Base-by-base conservation (phyloP, 116 monocot species). In the Phalaenopsis hybrid region DNA sequence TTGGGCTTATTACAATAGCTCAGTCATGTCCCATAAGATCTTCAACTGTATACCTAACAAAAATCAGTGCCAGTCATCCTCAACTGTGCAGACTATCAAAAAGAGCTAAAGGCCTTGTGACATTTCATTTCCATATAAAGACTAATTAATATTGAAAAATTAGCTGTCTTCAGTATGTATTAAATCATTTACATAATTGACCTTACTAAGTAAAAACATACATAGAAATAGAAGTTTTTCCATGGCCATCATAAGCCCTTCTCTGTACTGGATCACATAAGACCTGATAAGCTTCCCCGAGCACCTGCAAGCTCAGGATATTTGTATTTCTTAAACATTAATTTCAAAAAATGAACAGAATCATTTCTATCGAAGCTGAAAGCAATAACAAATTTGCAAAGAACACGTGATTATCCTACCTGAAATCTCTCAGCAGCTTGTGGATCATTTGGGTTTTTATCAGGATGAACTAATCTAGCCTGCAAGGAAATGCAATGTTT, bases 211-310 rank as follows among this genome's bases (percentile, higher is more conserved):
- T 74, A 33, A 79, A 73, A 61, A 50, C 51, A 78, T 78, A 94
- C 94, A 85, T 86, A 72, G 94, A 87, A 73, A 92, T 78, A 25
- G 85, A 79, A 44, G 57, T 81, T 81, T 90, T 90, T 49, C 94
- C 92, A 67, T 84, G 85, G 49, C 84, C 84, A 83, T 92, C 92
- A 77, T 94, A 94, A 73, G 83, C 87, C 77, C 63, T 94, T 84
- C 94, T 87, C 73, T 89, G 88, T 34, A 84, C 80, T 41, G 94
- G 89, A 57, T 94, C 94, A 86, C 90, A 86, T 80, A 94, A 81
- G 0, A 94, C 87, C 87, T 94, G 94, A 81, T 94, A 94, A 76
- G 92, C 94, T 86, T 92, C 92, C 61, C 94, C 94, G 43, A 94
- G 87, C 37, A 77, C 87, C 94, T 94, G 87, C 45, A 75, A 52